These are phyloP conservation scores for Monascus purpureus DNA, from an alignment of 495 filamentous ascomycete species.

Conservation along the genomic window DNA sequence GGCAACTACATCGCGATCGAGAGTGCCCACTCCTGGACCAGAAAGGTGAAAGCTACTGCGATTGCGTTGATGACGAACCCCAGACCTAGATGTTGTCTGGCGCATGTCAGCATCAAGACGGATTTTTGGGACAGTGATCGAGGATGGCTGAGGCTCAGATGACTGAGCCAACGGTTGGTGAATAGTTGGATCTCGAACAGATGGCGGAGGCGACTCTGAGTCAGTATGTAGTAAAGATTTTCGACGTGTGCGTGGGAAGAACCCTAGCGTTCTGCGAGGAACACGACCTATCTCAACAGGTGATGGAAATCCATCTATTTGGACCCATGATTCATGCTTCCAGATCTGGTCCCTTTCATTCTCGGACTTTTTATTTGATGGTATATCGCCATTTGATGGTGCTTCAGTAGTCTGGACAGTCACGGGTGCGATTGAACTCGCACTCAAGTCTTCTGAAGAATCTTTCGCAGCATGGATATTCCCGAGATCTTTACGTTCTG, in stretches of 20 bases:
- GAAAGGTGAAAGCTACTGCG: conserved; percentile 39
- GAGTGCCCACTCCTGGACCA: conserved; percentile 73
- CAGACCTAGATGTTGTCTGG: conserved; percentile 6
- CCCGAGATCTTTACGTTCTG: conserved; percentile 21
- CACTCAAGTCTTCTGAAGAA: conserved; percentile 21
- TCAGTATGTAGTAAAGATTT: conserved; percentile 49
- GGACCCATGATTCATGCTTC: conserved; percentile 80
- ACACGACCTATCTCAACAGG: conserved; percentile 81
- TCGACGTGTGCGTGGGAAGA: conserved; percentile 81
- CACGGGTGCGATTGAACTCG: conserved; percentile 29
- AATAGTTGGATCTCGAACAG: conserved; percentile 22
- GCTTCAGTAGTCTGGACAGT: conserved; percentile 10
- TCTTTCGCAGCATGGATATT: conserved; percentile 10
- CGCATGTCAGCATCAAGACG: conserved; percentile 9
- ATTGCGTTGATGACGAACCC: conserved; percentile 22
- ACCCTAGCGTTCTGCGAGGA: conserved; percentile 66
- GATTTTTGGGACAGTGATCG: conserved; percentile 7
- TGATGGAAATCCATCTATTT: conserved; percentile 50
- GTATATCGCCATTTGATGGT: conserved; percentile 6
- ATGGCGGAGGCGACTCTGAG: conserved; percentile 19
- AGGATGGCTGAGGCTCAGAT: conserved; percentile 14
- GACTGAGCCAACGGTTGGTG: conserved; percentile 21
- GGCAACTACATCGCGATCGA: conserved; percentile 48
- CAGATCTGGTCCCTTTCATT: conserved; percentile 44
- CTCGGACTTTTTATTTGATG: conserved; percentile 12